Conservation (phyloP, 352 stramenopile species). For the Phytophthora colocasiae region DNA sequence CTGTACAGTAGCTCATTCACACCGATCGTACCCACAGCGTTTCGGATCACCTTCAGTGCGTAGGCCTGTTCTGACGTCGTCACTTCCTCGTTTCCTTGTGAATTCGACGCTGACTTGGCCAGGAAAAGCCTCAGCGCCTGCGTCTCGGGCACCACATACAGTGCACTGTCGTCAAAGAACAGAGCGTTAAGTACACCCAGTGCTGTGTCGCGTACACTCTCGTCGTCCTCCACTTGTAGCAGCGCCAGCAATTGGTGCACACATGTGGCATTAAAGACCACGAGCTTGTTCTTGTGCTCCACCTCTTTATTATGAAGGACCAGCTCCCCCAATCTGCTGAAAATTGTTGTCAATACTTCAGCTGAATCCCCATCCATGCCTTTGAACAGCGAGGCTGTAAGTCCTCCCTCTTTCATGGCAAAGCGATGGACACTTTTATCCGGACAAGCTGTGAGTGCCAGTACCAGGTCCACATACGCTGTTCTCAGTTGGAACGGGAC, state of each 20-base stretch:
- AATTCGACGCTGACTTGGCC: constrained; percentile 38
- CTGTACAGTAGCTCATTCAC: constrained; percentile 71
- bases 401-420: constrained; percentile 73
- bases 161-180: constrained; percentile 63
- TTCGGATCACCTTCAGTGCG: constrained; percentile 71
- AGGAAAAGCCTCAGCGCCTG: constrained; percentile 59
- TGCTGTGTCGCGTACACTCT: constrained; percentile 44
- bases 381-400: constrained; percentile 76
- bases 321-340: constrained; percentile 45
- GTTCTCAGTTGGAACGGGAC: constrained; percentile 68
- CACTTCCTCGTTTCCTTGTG: constrained; percentile 26
- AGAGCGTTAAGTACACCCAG: constrained; percentile 55
- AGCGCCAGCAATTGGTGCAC: constrained; percentile 76
- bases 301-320: constrained; percentile 65
- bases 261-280: constrained; percentile 67
- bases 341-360: constrained; percentile 60
- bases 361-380: constrained; percentile 75
- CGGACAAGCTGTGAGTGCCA: constrained; percentile 61
- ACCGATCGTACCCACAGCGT: constrained; percentile 65
- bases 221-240: constrained; percentile 64
- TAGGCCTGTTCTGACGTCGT: constrained; percentile 53
- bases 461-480: constrained; percentile 71
- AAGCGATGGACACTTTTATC: constrained; percentile 87
- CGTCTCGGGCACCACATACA: constrained; percentile 58
- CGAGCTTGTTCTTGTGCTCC: constrained; percentile 63